These are phyloP conservation scores for Curvularia sp. DNA, from an alignment of 2,329 filamentous ascomycete genomes.

Conservation along the genomic window DNA sequence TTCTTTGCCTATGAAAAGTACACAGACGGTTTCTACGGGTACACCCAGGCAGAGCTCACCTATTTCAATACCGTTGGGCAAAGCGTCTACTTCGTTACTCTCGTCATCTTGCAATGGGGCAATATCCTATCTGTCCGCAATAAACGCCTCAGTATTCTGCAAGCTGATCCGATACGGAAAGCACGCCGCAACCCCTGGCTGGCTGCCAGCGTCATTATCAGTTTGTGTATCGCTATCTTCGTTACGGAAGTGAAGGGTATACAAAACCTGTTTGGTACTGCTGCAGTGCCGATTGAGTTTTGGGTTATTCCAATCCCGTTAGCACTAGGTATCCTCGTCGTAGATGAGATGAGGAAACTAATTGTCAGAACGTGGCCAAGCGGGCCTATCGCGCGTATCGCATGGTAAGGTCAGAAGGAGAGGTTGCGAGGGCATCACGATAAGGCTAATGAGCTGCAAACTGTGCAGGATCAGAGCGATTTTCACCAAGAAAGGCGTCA, in stretches of 20 bases:
- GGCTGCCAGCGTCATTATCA: background rate
- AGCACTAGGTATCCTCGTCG: conserved; percentile 1
- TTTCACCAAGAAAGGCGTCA: no score
- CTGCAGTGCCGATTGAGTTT: background rate
- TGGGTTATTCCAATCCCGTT: background rate
- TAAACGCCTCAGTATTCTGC: conserved; percentile 1
- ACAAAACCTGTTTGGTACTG: background rate
- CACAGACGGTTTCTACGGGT: background rate
- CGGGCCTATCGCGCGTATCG: background rate
- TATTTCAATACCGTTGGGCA: conserved; percentile 3
- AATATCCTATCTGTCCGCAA: conserved; percentile 1
- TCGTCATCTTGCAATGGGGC: background rate
- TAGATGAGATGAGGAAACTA: conserved; percentile 2
- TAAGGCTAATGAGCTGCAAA: no score
- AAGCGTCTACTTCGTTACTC: conserved; percentile 2
- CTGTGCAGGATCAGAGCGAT: no score
- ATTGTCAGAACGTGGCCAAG: background rate
- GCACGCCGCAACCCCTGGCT: conserved; percentile 2
- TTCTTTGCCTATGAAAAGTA: conserved; percentile 3
- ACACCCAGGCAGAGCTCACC: background rate
- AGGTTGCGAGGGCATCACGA: no score
- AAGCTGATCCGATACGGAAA: conserved; percentile 1
- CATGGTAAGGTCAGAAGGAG: background rate
- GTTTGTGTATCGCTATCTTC: conserved; percentile 1
- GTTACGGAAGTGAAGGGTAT: background rate